Conservation (phyloP, 1,139 yeast species). For the Sugiyamaella neomexicana region DNA sequence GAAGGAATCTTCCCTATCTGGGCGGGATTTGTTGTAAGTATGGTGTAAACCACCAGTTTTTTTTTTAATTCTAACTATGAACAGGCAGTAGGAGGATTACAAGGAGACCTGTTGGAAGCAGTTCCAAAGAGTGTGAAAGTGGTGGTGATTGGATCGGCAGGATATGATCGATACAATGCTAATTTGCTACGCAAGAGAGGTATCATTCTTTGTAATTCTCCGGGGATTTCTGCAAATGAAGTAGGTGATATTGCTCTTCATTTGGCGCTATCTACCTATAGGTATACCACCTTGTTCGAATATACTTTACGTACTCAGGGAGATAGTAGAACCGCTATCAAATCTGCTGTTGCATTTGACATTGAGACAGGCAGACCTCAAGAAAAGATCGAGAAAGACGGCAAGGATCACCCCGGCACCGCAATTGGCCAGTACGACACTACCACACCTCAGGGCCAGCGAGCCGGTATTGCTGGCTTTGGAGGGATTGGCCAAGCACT, state of each 20-base stretch:
- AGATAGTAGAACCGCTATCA: slow-evolving; percentile 49
- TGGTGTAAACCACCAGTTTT: no score
- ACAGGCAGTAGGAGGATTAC: slow-evolving; percentile 30
- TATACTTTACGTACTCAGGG: slow-evolving; percentile 43
- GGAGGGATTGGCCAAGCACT: slow-evolving; percentile 74
- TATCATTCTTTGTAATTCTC: slow-evolving; percentile 61
- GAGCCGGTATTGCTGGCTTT: slow-evolving; percentile 71
- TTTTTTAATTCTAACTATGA: no score
- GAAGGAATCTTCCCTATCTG: slow-evolving; percentile 34
- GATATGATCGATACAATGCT: slow-evolving; percentile 62
- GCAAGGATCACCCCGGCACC: slow-evolving; percentile 5
- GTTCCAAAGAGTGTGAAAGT: slow-evolving; percentile 57
- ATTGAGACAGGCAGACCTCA: slow-evolving; percentile 31
- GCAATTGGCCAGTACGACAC: slow-evolving; percentile 24
- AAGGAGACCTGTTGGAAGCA: slow-evolving; percentile 47
- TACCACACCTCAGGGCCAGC: slow-evolving; percentile 53
- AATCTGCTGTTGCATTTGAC: slow-evolving; percentile 28
- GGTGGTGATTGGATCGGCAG: slow-evolving; percentile 69
- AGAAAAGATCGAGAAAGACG: slow-evolving; percentile 40
- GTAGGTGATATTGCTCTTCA: slow-evolving; percentile 77
- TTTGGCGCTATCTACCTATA: slow-evolving; percentile 59
- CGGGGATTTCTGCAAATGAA: slow-evolving; percentile 55
- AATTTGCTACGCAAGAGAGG: slow-evolving; percentile 43
- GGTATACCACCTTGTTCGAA: slow-evolving; percentile 58
- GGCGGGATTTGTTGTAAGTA: slow-evolving; percentile 22